Base-by-base conservation (phyloP, 2,329 filamentous ascomycete genomes). In the Cladosporium sp. region DNA sequence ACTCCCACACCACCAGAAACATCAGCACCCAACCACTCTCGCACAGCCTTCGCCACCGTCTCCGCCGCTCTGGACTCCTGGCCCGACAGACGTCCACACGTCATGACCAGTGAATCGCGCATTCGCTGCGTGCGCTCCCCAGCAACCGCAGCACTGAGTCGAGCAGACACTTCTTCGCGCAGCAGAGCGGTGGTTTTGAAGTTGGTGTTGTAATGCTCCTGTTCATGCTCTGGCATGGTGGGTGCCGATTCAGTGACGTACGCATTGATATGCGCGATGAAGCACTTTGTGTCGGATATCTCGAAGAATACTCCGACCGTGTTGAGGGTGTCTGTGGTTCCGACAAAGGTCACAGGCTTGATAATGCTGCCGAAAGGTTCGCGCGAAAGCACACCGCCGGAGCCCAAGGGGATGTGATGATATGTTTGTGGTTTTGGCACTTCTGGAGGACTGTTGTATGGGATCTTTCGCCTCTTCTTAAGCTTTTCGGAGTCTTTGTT, bases 21-120 rank as follows among this genome's bases (percentile, higher is more conserved):
- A 91, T 91, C 50, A 94, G 91, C 28, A 84, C 90, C 6, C 96
- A 90, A 90, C 56, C 83, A 87, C 65, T 83, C 87, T 8, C 71
- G n/a, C 12, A 48, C 42, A 9, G 53, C 13, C 28, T 47, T 78
- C 9, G 71, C 75, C n/a, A 62, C 71, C 7, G 72, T 74, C 8
- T 79, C 81, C 19, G 25, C 32, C 3, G 32, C 42, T 7, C 10
- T 49, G 13, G 91, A 96, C 69, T 77, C 83, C 1, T 67, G 47
- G 15, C 56, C 77, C 4, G 22, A 37, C 20, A 54, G 13, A 4
- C 44, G 39, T 34, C n/a, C 35, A 13, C 53, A 47, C 7, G 53
- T 48, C 7, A 56, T 28, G 10, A 56, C 20, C 5, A 56, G 42
- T 20, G 53, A 48, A 5, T 48, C 44, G 8, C 34, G 34, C 39